Base-by-base conservation (phyloP, 2,329 filamentous ascomycete species). In the Remersonia thermophila region DNA sequence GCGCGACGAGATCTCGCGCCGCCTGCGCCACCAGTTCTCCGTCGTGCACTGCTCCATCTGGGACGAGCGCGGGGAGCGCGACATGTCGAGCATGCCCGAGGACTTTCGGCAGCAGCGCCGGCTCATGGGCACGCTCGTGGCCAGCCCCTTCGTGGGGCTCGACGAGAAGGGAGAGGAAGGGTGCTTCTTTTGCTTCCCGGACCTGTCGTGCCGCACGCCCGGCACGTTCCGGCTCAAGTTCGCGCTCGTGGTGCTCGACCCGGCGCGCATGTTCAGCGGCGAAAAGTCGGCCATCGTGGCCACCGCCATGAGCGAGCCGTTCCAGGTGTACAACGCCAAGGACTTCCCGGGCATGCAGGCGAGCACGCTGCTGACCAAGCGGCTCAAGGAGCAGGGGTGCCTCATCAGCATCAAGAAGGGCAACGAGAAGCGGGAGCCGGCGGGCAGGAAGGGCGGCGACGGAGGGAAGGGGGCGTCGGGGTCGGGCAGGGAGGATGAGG, bases 361-460 rank as follows among this genome's bases (percentile, higher is more conserved):
- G 1, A 86, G 80, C 54, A 86, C 80, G 17, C 65, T 70, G 13
- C 59, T 91, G 27, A 83, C 83, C 1, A 82, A 82, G 54, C 67
- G 71, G 23, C 61, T 91, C 39, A 83, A 84, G 55, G 68, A 81
- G 49, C 83, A 89, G 58, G 83, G 83, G 3, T 83, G 83, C 50
- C 76, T 85, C 33, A 86, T 91, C 42, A 83, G 83, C 26, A 83
- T 89, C 43, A 89, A 89, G 61, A 91, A 89, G 54, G 83, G 83
- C 11, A 86, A 83, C 46, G 80, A 85, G 40, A 77, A 73, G 56
- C 62, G 61, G 12, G 56, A 47, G 27, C 29, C 25, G 15, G 33
- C 30, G 20, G 9, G 20, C 5, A 23, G 9, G 9, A 9, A 9
- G 20, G 5, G 5, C 9, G 20, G 20, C 20, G 20, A 23, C 9